A percentile compares a stretch with the other conserved stretches of the same genome.
Conservation (phyloP, 805 yeast species). For the Brettanomyces naardenensis region DNA sequence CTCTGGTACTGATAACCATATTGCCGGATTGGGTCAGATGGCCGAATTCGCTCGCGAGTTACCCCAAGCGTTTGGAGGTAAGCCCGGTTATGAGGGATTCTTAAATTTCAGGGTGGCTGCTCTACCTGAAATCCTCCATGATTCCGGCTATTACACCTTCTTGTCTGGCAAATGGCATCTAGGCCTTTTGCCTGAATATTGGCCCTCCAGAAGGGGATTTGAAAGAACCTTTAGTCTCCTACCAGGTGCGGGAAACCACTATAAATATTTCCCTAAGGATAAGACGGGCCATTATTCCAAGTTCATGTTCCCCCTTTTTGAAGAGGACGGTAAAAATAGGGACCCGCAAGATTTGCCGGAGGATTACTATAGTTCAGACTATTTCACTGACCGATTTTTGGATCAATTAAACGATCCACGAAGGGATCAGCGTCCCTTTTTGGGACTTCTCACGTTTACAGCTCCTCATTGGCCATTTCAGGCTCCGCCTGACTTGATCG, state of each 20-base stretch:
- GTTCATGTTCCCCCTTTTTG: slow-evolving; percentile 33
- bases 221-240: slow-evolving; percentile 40
- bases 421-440: slow-evolving; percentile 41
- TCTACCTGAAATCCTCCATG: slow-evolving; percentile 41
- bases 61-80: slow-evolving; percentile 33
- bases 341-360: slow-evolving; percentile 35
- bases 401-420: slow-evolving; percentile 26
- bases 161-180: slow-evolving; percentile 58
- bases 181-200: slow-evolving; percentile 38
- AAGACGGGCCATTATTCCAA: slow-evolving; percentile 19
- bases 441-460: slow-evolving; percentile 47
- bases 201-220: slow-evolving; percentile 44
- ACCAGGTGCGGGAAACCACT: slow-evolving; percentile 55
- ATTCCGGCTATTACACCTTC: slow-evolving; percentile 41
- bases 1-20: slow-evolving; percentile 55
- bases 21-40: slow-evolving; percentile 56
- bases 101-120: slow-evolving; percentile 45
- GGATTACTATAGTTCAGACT: slow-evolving; percentile 37
- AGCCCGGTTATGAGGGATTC: slow-evolving; percentile 51
- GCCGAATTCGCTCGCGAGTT: slow-evolving; percentile 33
- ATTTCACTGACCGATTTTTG: slow-evolving; percentile 36
- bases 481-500: slow-evolving; percentile 42
- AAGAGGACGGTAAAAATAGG: slow-evolving; percentile 29
- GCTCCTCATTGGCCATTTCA: slow-evolving; percentile 67
- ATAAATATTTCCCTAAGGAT: slow-evolving; percentile 34